A percentile compares a stretch with the other conserved stretches of the same genome.
Evolutionary conservation across 495 filamentous ascomycete genomes (phyloP).

Genomic region (Podospora tetraspora): DNA sequence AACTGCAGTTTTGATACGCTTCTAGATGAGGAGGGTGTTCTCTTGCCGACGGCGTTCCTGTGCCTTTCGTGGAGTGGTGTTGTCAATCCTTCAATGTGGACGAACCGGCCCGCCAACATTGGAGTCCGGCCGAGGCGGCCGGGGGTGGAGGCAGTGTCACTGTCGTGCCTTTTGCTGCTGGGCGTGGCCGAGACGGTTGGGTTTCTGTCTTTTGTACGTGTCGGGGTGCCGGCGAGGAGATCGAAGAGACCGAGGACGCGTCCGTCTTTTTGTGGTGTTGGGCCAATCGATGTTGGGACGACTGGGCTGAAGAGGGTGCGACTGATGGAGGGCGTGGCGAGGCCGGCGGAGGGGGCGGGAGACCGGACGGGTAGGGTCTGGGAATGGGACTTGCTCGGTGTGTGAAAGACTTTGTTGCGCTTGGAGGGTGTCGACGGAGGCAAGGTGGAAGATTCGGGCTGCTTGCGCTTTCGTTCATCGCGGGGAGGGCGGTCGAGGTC

Average conservation of each 20-base stretch:
- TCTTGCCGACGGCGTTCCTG: slow-evolving; percentile 27
- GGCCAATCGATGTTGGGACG: slow-evolving; percentile 58
- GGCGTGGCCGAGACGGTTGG: slow-evolving; percentile 39
- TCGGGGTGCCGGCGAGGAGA: slow-evolving; percentile 56
- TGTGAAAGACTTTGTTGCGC: slow-evolving; percentile 26
- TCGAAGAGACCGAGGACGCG: slow-evolving; percentile 89
- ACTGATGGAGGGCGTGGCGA: slow-evolving; percentile 55
- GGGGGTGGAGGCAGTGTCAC: background rate
- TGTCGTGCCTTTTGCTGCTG: slow-evolving; percentile 19
- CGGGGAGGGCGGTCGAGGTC: slow-evolving; percentile 33
- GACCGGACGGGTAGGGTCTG: slow-evolving; percentile 19
- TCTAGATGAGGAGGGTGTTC: slow-evolving; percentile 34
- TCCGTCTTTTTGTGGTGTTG: slow-evolving; percentile 88
- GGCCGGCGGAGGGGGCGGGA: slow-evolving; percentile 44
- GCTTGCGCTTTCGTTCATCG: slow-evolving; percentile 29
- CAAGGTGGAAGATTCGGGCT: slow-evolving; percentile 30
- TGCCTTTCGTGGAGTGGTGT: slow-evolving; percentile 51
- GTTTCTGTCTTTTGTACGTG: slow-evolving; percentile 17
- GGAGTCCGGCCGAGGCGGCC: slow-evolving; percentile 29
- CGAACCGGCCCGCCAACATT: slow-evolving; percentile 44
- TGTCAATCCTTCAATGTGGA: slow-evolving; percentile 53
- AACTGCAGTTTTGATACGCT: slow-evolving; percentile 46
- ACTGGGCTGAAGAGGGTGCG: slow-evolving; percentile 56
- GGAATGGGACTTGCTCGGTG: slow-evolving; percentile 36
- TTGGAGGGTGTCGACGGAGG: slow-evolving; percentile 47